A percentile compares a stretch with the other conserved stretches of the same genome.
phyloP scores from a whole-genome alignment of 176 grass and related monocot species.

The Cymbopogon citratus region DNA sequence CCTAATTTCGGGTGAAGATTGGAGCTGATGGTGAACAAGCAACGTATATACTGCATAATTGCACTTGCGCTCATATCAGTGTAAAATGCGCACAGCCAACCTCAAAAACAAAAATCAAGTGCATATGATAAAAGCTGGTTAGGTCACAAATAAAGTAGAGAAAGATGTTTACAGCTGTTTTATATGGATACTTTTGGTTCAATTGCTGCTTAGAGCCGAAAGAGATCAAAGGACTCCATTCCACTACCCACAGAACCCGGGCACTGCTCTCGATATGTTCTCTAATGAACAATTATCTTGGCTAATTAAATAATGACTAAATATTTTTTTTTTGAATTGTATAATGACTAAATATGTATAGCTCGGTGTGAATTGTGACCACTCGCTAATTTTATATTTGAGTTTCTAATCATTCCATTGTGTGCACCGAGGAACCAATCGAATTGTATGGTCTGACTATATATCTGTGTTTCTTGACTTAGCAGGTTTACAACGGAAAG shows the following conservation, averaged over 20 bases:
- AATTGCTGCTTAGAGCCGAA: slow-evolving; percentile 51
- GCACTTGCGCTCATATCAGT: slow-evolving; percentile 13
- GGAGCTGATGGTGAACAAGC: slow-evolving; percentile 39
- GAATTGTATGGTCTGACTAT: slow-evolving; percentile 16
- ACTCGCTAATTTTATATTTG: slow-evolving; percentile 21
- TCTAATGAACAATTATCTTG: slow-evolving; percentile 38
- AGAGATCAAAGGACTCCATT: slow-evolving; percentile 44
- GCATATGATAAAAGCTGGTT: slow-evolving; percentile 50
- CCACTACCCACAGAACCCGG: slow-evolving; percentile 58
- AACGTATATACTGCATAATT: slow-evolving; percentile 51
- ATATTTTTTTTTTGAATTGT: too few relatives aligned
- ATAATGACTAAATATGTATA: slow-evolving; percentile 34
- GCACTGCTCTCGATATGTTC: slow-evolving; percentile 36
- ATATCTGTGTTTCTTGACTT: slow-evolving; percentile 14
- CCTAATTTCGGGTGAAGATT: slow-evolving; percentile 31
- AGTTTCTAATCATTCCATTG: slow-evolving; percentile 26
- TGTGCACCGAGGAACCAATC: slow-evolving; percentile 10
- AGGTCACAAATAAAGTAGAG: slow-evolving; percentile 33
- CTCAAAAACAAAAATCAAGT: slow-evolving; percentile 8
- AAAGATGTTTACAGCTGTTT: slow-evolving; percentile 20
- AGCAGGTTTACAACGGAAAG: not conserved
- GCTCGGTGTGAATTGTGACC: slow-evolving; percentile 24
- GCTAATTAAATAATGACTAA: slow-evolving; percentile 35
- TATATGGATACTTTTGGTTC: slow-evolving; percentile 42
- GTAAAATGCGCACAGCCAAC: not conserved